Percentiles rank a stretch among this genome's conserved stretches.
These are phyloP conservation scores for Westerdykella aurantiaca DNA, from an alignment of 2,329 filamentous ascomycete genomes.

Conservation along the genomic window DNA sequence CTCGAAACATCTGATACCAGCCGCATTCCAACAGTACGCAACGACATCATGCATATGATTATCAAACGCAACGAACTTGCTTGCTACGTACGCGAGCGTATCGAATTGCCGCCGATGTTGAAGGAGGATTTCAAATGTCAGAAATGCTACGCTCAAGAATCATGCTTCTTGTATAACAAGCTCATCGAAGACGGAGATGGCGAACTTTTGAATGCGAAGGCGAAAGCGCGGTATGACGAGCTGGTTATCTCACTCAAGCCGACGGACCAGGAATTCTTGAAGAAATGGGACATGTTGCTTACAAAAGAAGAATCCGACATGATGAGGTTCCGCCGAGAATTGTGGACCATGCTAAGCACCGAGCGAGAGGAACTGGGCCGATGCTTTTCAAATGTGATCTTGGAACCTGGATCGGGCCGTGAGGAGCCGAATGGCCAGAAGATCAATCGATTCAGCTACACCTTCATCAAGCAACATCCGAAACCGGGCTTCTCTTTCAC, in stretches of 20 bases:
- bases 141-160: constrained; percentile 81
- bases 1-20: constrained; percentile 84
- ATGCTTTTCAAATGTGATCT: constrained; percentile 82
- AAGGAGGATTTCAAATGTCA: constrained; percentile 75
- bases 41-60: constrained; percentile 92
- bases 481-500: constrained; percentile 69
- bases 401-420: constrained; percentile 68
- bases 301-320: constrained; percentile 92
- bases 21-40: constrained; percentile 75
- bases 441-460: constrained; percentile 89
- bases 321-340: constrained; percentile 77
- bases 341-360: constrained; percentile 91
- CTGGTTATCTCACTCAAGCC: constrained; percentile 71
- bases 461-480: constrained; percentile 65
- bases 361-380: constrained; percentile 84
- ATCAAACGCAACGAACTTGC: constrained; percentile 90
- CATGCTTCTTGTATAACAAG: constrained; percentile 92
- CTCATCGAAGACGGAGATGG: constrained; percentile 77
- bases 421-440: constrained; percentile 67
- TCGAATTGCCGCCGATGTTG: constrained; percentile 79
- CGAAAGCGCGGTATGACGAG: constrained; percentile 76
- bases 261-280: constrained; percentile 74
- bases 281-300: constrained; percentile 87
- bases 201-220: constrained; percentile 72
- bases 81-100: constrained; percentile 74